A percentile compares a stretch with the other conserved stretches of the same genome.
Evolutionary conservation across 768 basidiomycete species (phyloP).

Genomic region (Strobilomyces confusus): DNA sequence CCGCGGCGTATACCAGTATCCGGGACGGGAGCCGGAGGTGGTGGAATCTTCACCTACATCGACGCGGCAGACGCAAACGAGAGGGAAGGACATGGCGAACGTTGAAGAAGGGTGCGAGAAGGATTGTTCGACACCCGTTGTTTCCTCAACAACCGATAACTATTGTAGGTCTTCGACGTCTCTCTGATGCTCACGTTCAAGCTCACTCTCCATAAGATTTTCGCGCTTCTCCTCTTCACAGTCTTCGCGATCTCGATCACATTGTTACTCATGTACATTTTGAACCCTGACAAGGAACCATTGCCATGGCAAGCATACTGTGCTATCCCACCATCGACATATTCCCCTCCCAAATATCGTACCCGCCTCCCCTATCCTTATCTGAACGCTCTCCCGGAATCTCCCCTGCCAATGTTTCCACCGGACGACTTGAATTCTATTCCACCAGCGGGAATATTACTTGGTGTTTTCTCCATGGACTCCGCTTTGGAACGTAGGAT

Average conservation of each 20-base stretch:
- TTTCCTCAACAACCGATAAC: conserved; percentile 79
- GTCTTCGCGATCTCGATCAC: conserved; percentile 82
- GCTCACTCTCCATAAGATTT: conserved; percentile 44
- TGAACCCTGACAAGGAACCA: conserved; percentile 95
- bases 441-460: conserved; percentile 79
- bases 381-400: conserved; percentile 30
- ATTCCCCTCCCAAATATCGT: conserved; percentile 41
- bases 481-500: conserved; percentile 80
- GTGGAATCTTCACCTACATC: conserved; percentile 43
- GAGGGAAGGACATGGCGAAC: conserved; percentile 44
- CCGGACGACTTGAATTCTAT: conserved; percentile 67
- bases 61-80: conserved; percentile 51
- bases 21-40: conserved; percentile 49
- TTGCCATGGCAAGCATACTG: conserved; percentile 95
- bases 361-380: conserved; percentile 39
- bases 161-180: conserved; percentile 49
- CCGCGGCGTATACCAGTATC: conserved; percentile 33
- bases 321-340: conserved; percentile 53
- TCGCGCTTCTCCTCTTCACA: conserved; percentile 72
- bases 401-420: conserved; percentile 52
- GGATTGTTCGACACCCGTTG: conserved; percentile 64
- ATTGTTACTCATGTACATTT: conserved; percentile 82
- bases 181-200: conserved; percentile 2
- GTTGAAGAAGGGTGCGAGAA: conserved; percentile 51
- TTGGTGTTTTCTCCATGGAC: conserved; percentile 91